These are phyloP conservation scores for Colletotrichum orchidophilum DNA, from an alignment of 2,329 filamentous ascomycete genomes.

Conservation along the genomic window DNA sequence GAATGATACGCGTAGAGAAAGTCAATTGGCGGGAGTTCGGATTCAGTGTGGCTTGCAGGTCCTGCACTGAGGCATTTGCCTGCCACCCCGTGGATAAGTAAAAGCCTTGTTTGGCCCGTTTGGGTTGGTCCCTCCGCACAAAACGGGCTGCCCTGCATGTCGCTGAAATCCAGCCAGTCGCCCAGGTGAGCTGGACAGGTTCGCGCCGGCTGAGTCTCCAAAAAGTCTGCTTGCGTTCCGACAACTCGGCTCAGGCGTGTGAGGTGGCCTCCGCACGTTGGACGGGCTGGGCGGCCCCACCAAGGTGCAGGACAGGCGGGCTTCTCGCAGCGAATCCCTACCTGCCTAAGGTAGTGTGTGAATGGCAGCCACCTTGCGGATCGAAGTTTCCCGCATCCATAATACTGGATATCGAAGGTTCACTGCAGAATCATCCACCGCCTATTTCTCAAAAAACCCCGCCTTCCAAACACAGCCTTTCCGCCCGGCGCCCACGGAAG, in stretches of 20 bases:
- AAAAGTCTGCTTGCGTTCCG: constrained; percentile 12
- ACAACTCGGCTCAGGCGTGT: constrained; percentile 17
- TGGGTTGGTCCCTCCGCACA: background rate
- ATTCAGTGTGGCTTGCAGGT: background rate
- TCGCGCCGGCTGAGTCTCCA: background rate
- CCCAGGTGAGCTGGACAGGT: background rate
- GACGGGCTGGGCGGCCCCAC: background rate
- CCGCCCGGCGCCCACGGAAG: background rate
- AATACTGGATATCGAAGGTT: background rate
- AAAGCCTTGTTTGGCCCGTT: background rate
- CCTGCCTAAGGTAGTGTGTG: too few relatives aligned
- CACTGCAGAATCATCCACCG: background rate
- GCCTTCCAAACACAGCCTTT: constrained; percentile 15
- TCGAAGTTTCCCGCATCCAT: background rate
- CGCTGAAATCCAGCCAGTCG: background rate
- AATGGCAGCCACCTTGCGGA: background rate
- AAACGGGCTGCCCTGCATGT: background rate
- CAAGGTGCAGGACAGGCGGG: background rate
- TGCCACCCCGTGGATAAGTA: background rate
- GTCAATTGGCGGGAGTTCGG: background rate
- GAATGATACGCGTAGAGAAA: background rate
- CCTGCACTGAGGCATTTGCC: background rate
- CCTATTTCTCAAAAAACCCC: background rate
- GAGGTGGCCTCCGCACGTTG: background rate
- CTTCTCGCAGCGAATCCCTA: constrained; percentile 2